A percentile compares a stretch with the other conserved stretches of the same genome.
phyloP scores from a whole-genome alignment of 1,284 basidiomycete species.

The Ustilago xerochloae region DNA sequence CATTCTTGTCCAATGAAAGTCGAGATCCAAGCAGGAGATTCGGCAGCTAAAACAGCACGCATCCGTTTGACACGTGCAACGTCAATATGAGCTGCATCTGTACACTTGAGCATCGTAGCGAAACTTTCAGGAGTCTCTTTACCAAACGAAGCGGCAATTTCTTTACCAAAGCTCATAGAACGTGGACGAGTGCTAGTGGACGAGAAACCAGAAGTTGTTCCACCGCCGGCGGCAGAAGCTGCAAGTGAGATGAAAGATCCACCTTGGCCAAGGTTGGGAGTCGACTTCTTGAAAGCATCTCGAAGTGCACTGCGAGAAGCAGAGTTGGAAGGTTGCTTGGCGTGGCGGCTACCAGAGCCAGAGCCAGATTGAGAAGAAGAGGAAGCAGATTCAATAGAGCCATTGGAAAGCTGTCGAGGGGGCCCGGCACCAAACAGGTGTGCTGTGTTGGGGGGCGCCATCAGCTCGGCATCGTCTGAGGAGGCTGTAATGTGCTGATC shows the following conservation, averaged over 20 bases:
- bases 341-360: constrained; percentile 5
- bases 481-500: background rate
- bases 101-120: constrained; percentile 54
- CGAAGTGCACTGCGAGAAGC: constrained; percentile 23
- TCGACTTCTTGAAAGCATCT: constrained; percentile 40
- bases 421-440: constrained; percentile 43
- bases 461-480: constrained; percentile 25
- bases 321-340: constrained; percentile 12
- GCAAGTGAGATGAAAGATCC: constrained; percentile 42
- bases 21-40: constrained; percentile 80
- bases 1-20: constrained; percentile 77
- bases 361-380: background rate
- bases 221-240: constrained; percentile 18
- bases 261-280: constrained; percentile 41
- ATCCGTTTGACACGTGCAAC: constrained; percentile 52
- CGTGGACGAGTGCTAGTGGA: constrained; percentile 13
- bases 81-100: constrained; percentile 43
- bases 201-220: background rate
- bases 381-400: constrained; percentile 26
- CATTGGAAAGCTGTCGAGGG: constrained; percentile 28
- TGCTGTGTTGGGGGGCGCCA: constrained; percentile 46
- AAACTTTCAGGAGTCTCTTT: constrained; percentile 52
- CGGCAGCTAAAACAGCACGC: constrained; percentile 61
- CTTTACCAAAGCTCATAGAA: constrained; percentile 44
- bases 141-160: constrained; percentile 25